Percentiles rank a stretch among this genome's conserved stretches.
Evolutionary conservation across 2,329 filamentous ascomycete genomes (phyloP).

Genomic region (Cercospora sp.): DNA sequence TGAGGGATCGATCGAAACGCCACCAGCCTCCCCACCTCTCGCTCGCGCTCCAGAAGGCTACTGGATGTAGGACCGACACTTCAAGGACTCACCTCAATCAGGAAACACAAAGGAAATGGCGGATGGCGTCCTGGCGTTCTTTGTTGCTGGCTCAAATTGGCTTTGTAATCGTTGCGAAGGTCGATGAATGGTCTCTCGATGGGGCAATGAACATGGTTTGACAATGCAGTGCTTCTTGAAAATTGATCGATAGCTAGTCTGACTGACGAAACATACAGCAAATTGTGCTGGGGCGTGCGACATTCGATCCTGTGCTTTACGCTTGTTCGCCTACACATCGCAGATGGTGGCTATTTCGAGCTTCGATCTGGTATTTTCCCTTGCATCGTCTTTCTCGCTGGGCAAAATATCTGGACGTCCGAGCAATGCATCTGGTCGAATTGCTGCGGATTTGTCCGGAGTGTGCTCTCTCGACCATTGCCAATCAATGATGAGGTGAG

Average conservation of each 20-base stretch:
- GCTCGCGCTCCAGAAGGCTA: background rate
- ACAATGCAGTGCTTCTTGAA: background rate
- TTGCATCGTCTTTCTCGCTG: background rate
- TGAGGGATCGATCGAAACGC: background rate
- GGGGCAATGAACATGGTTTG: background rate
- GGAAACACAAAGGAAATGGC: background rate
- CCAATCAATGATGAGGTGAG: background rate
- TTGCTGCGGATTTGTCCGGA: background rate
- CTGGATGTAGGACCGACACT: background rate
- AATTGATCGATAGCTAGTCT: background rate
- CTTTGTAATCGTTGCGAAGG: background rate
- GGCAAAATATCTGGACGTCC: background rate
- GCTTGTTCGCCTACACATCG: background rate
- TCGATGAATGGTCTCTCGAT: background rate
- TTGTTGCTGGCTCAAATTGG: background rate
- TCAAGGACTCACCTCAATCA: background rate
- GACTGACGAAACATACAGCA: background rate
- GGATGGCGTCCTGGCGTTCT: background rate
- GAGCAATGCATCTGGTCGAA: background rate
- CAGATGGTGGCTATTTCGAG: background rate
- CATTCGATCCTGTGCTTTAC: background rate
- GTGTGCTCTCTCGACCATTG: background rate
- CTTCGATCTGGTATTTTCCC: background rate
- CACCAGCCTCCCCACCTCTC: background rate
- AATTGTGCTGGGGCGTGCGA: background rate